Base-by-base conservation (phyloP, 2,329 filamentous ascomycete genomes). In the Amylocarpus encephaloides region DNA sequence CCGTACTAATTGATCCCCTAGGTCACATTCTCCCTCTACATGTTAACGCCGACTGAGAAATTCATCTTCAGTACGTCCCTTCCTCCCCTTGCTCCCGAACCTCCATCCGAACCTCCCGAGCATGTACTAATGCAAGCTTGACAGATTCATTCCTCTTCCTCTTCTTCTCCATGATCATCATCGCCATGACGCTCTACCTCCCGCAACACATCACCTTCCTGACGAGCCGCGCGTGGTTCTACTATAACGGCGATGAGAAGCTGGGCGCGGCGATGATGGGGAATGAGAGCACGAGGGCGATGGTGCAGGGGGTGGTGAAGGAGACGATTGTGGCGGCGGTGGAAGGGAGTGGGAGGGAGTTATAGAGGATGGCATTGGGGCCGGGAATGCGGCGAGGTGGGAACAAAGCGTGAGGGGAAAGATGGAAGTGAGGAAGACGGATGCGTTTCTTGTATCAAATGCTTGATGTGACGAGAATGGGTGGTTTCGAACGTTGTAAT, bases 21-120 rank as follows among this genome's bases (percentile, higher is more conserved):
- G 74, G 92, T 97, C 68, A 96, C 92, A 11, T 93, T 94, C 71
- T 86, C 87, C 54, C 80, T 97, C 22, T 97, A 98, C 77, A 97
- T 98, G 87, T 85, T 96, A 62, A 96, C 91, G 34, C 86, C 90
- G 1, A 90, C 86, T 46, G 93, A 98, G 75, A 95, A 95, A 70
- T 92, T 95, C 71, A 85, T 95, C 63, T 95, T 97, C 72, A 97
- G 93, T 97, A 79, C 51, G 89, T 29, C 38, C 41, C 26, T 18
- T 30, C 34, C 16, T 46, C 34, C 36, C 43, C 35, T 7, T 3
- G 6, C 16, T 15, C 18, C 40, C 39, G n/a, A 41, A 15, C 34
- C 18, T 43, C 11, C 22, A 22, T 35, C 22, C 22, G 22, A 26
- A 26, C n/a, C 11, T 34, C 12, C 43, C 15, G 29, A 40, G 18